Evolutionary conservation across 176 grass and related monocot genomes (phyloP), one percentile per base, ranked within the genome.

Genomic region (Cenchrus fungigraminus): DNA sequence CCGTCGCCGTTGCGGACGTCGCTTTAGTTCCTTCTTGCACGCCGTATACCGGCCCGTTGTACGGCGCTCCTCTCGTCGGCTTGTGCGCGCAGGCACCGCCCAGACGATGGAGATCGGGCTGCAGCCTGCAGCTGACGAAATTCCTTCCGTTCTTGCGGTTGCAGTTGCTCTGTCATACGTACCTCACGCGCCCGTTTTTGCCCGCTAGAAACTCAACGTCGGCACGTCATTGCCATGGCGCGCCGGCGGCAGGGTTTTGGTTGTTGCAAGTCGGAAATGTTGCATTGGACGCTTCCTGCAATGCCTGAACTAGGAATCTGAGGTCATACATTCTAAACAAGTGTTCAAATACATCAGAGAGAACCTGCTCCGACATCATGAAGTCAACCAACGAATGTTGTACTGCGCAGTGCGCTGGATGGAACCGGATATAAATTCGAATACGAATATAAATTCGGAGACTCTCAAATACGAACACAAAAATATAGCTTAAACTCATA

Each of bases 21-120:
- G 13, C 53, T 10, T 0, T 34, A 9, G 46, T 66, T 51, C 46
- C 46, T 66, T 67, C 28, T 66, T 67, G 34, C 72, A 31, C 50
- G 14, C 47, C 61, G 77, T 79, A 79, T 60, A 34, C 63, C 31
- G 52, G 29, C 16, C 62, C n/a, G 29, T 22, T 56, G 78, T 68
- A 81, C 64, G 64, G 44, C 4, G 37, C 37, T 40, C 49, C 19
- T 13, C 2, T 68, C 17, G 47, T 37, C 16, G 9, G 15, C 44
- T 67, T 53, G 15, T 29, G 76, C 8, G 45, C n/a, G 16, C 1
- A 5, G 7, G 22, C 70, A 8, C n/a, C 12, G 71, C 47, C 49
- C 49, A 52, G 20, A 6, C 9, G 19, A 9, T 7, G 17, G 69
- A 25, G 25, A 25, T 25, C 25, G 25, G 25, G 25, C 25, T 25